Base-by-base conservation (phyloP, 2,329 filamentous ascomycete species). In the Lasiodiplodia sp. region DNA sequence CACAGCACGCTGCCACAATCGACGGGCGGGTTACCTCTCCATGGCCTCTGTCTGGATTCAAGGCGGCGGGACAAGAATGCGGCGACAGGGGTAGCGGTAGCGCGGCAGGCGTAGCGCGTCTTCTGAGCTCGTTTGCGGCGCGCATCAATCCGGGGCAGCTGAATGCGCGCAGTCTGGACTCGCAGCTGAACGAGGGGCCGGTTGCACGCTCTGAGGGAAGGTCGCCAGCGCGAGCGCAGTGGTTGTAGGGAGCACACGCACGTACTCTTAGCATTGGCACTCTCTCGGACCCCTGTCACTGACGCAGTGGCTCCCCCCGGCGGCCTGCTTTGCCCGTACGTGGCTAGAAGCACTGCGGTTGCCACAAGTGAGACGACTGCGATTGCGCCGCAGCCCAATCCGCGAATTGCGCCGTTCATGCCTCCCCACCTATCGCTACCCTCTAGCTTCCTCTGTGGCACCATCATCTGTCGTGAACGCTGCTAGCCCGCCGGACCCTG, bases 11-110 rank as follows among this genome's bases (percentile, higher is more conserved):
- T 16, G 18, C 58, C 40, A 64, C 60, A 52, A 37, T 52, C 44
- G 44, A 11, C 11, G 58, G 60, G 60, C 60, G 60, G 47, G 60
- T 58, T 67, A 51, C 65, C 52, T 57, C 38, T 67, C 65, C 65
- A 67, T 67, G 65, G 64, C 38, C 37, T 25, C 16, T 38, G 64
- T 57, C 37, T 21, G 40, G 60, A 52, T 52, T 52, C 58, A 28
- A 63, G 58, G 58, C 40, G 58, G 58, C 58, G 58, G 58, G 58
- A 63, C 60, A 64, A 64, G 47, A 37, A 47, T n/a, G 47, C 60
- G 60, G 28, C 47, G 60, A 52, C 60, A 64, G 60, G 60, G 60
- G 47, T 64, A 23, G 60, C 58, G 38, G 38, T 21, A 49, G 23
- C 28, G 31, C 44, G 60, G 60, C 28, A 31, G 44, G 60, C 40